Conservation (phyloP, 2,329 filamentous ascomycete genomes). For the Aspergillus oerlinghausenensis region DNA sequence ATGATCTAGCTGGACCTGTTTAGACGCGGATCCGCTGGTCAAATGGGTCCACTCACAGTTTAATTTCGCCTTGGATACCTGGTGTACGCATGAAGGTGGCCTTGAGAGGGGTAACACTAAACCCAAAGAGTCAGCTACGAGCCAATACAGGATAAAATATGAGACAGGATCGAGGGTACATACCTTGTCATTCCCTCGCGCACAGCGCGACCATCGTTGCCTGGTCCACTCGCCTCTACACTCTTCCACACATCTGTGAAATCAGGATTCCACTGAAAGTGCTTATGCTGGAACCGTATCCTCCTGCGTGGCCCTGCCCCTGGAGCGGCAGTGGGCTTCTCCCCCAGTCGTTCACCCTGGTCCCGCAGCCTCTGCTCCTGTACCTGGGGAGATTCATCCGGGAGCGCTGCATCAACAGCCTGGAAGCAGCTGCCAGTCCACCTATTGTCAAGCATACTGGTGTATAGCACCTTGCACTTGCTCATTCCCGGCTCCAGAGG, state of each 20-base stretch:
- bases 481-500: constrained; percentile 75
- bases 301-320: constrained; percentile 23
- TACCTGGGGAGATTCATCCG: constrained; percentile 56
- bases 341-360: constrained; percentile 47
- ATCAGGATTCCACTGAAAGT: constrained; percentile 91
- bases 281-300: constrained; percentile 65
- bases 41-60: constrained; percentile 64
- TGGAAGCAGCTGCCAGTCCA: constrained; percentile 90
- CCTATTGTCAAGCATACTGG: constrained; percentile 82
- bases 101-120: constrained; percentile 80
- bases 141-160: neutral
- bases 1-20: constrained; percentile 21
- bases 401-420: constrained; percentile 63
- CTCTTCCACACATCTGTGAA: constrained; percentile 84
- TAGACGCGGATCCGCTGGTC: constrained; percentile 17
- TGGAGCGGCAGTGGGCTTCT: constrained; percentile 21
- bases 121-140: constrained; percentile 9
- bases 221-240: constrained; percentile 72
- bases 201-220: constrained; percentile 91
- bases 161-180: constrained; percentile 3
- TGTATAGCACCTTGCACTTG: constrained; percentile 69
- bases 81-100: constrained; percentile 85
- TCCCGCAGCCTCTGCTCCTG: constrained; percentile 72
- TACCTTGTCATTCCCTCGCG: constrained; percentile 82
- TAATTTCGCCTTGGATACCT: constrained; percentile 66